These are phyloP conservation scores for Penicillium sp. DNA, from an alignment of 2,329 filamentous ascomycete species.

Conservation along the genomic window DNA sequence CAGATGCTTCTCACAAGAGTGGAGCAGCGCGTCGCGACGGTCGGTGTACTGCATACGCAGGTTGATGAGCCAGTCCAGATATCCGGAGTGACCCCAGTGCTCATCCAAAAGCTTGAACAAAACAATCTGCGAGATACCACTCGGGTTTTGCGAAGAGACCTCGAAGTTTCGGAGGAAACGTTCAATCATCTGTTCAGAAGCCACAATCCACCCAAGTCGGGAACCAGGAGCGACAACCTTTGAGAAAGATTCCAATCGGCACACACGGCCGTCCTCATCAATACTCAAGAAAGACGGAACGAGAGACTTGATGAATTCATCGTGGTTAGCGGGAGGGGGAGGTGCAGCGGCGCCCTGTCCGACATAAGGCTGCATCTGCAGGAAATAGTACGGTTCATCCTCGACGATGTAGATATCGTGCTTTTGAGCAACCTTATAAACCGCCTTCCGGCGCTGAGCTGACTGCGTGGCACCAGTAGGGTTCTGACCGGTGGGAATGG, in stretches of 20 bases:
- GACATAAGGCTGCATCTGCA: conserved; percentile 77
- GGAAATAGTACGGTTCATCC: conserved; percentile 93
- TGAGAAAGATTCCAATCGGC: conserved; percentile 90
- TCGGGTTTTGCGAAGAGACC: conserved; percentile 79
- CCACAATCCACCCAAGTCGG: conserved; percentile 86
- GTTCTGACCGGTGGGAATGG: conserved; percentile 81
- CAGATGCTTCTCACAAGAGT: conserved; percentile 76
- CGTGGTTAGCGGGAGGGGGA: conserved; percentile 62
- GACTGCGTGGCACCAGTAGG: conserved; percentile 85
- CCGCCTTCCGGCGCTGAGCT: conserved; percentile 63
- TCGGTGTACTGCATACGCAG: conserved; percentile 78
- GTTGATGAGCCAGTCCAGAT: conserved; percentile 84
- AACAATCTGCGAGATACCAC: conserved; percentile 79
- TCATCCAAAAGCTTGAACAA: conserved; percentile 90
- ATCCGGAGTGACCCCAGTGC: conserved; percentile 89
- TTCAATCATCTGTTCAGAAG: conserved; percentile 79
- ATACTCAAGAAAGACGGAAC: conserved; percentile 77
- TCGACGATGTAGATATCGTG: conserved; percentile 87
- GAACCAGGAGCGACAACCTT: conserved; percentile 86
- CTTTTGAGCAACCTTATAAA: conserved; percentile 78
- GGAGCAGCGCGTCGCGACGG: conserved; percentile 74
- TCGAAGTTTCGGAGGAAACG: conserved; percentile 82
- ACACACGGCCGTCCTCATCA: conserved; percentile 82
- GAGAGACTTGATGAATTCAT: conserved; percentile 72
- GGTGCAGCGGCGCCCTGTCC: conserved; percentile 54